These are phyloP conservation scores for Plectranthus barbatus DNA, from an alignment of 257 asterid genomes.

Conservation along the genomic window DNA sequence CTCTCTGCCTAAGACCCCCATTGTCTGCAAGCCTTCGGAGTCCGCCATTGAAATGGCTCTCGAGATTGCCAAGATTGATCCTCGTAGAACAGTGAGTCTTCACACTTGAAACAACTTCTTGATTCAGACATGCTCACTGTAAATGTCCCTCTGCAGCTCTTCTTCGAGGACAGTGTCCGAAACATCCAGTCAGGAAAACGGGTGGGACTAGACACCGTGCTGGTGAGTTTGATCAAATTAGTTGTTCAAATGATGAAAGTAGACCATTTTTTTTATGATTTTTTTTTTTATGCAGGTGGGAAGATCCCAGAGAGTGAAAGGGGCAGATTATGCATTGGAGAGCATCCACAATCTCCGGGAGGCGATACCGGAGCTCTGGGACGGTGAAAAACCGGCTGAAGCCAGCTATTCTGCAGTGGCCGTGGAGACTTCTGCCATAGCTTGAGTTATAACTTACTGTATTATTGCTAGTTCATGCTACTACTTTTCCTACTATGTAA, in stretches of 20 bases:
- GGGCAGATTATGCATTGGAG: slow-evolving; percentile 85
- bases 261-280: not conserved
- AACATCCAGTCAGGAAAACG: slow-evolving; percentile 78
- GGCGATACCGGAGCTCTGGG: slow-evolving; percentile 84
- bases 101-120: too few relatives aligned
- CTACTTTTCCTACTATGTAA: not conserved
- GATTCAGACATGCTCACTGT: not conserved
- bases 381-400: slow-evolving; percentile 37
- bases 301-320: slow-evolving; percentile 64
- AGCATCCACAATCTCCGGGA: slow-evolving; percentile 81
- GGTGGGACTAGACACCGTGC: slow-evolving; percentile 73
- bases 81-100: slow-evolving; percentile 65
- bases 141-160: slow-evolving; percentile 39
- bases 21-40: slow-evolving; percentile 86
- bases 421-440: slow-evolving; percentile 25
- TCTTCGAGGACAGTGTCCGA: slow-evolving; percentile 92
- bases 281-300: slow-evolving; percentile 46
- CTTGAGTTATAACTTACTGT: slow-evolving; percentile 5
- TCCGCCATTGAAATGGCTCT: slow-evolving; percentile 73
- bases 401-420: slow-evolving; percentile 14
- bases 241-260: too few relatives aligned
- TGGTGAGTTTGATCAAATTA: slow-evolving; percentile 35
- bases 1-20: slow-evolving; percentile 71
- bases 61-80: slow-evolving; percentile 62
- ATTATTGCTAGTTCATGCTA: not conserved